These are phyloP conservation scores for Paecilomyces niveus DNA, from an alignment of 2,329 filamentous ascomycete genomes.

Conservation along the genomic window DNA sequence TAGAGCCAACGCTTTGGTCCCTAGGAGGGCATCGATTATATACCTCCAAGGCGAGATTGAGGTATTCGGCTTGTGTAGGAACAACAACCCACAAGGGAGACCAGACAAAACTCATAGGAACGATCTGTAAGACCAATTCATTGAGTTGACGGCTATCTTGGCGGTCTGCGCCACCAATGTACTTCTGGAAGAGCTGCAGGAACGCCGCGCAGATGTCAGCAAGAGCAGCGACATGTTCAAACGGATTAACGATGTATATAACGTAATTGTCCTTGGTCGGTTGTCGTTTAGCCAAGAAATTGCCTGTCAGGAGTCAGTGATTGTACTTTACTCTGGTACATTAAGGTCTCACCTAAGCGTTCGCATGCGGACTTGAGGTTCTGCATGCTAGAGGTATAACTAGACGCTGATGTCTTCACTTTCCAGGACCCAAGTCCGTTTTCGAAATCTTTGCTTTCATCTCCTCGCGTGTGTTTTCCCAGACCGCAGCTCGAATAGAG, in stretches of 20 bases:
- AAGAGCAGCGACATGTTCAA: constrained; percentile 37
- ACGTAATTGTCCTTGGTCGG: constrained; percentile 40
- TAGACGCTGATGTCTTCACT: constrained; percentile 15
- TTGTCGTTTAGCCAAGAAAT: constrained; percentile 25
- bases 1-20: constrained; percentile 21
- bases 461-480: constrained; percentile 43
- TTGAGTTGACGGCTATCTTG: constrained; percentile 22
- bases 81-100: constrained; percentile 47
- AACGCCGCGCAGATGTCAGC: constrained; percentile 52
- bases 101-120: constrained; percentile 50
- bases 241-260: constrained; percentile 54
- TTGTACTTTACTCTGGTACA: not conserved
- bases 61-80: constrained; percentile 41
- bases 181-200: constrained; percentile 49
- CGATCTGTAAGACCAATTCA: constrained; percentile 52
- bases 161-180: constrained; percentile 34
- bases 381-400: constrained; percentile 29
- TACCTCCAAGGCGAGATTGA: constrained; percentile 48
- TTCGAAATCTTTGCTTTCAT: constrained; percentile 31
- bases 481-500: constrained; percentile 53
- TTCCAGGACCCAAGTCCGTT: constrained; percentile 33
- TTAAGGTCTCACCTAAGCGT: constrained; percentile 23
- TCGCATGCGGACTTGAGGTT: constrained; percentile 27
- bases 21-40: constrained; percentile 52
- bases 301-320: constrained; percentile 20